Conservation (phyloP, 345 rosid species). For the Hibiscus syriacus region DNA sequence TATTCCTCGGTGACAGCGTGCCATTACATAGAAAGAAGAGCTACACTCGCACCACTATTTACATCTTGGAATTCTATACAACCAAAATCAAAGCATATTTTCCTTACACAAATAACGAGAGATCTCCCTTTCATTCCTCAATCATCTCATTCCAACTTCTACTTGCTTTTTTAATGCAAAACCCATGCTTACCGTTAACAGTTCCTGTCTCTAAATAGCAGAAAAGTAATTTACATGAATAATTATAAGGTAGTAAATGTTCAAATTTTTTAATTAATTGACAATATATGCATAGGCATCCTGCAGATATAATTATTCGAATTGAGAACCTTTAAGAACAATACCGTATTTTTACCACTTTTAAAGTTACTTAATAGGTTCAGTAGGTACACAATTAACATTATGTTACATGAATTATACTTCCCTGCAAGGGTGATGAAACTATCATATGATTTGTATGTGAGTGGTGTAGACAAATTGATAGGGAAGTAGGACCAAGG, state of each 20-base stretch:
- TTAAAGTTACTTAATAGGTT: too few species aligned
- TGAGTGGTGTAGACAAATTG: slow-evolving; percentile 1
- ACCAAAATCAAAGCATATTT: slow-evolving; percentile 6
- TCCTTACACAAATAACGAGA: slow-evolving; percentile 32
- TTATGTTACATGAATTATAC: not conserved
- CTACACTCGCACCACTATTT: slow-evolving; percentile 13
- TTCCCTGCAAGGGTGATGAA: too few species aligned
- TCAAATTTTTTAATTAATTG: too few species aligned
- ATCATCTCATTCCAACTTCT: slow-evolving; percentile 30
- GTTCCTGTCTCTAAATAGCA: not conserved
- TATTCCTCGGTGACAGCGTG: slow-evolving; percentile 23
- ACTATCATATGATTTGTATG: not conserved
- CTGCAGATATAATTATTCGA: too few species aligned
- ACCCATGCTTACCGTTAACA: not conserved
- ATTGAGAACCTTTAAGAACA: too few species aligned
- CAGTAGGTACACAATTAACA: not conserved
- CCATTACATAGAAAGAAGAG: slow-evolving; percentile 37
- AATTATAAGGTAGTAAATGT: too few species aligned
- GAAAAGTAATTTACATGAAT: too few species aligned
- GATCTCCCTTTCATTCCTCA: slow-evolving; percentile 43
- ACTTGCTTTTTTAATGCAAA: slow-evolving; percentile 8
- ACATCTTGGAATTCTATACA: slow-evolving; percentile 6
- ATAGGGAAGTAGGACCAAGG: too few species aligned
- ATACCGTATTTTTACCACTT: too few species aligned
- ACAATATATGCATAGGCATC: too few species aligned